Base-by-base conservation (phyloP, 768 basidiomycete genomes). In the Gloeophyllum trabeum region DNA sequence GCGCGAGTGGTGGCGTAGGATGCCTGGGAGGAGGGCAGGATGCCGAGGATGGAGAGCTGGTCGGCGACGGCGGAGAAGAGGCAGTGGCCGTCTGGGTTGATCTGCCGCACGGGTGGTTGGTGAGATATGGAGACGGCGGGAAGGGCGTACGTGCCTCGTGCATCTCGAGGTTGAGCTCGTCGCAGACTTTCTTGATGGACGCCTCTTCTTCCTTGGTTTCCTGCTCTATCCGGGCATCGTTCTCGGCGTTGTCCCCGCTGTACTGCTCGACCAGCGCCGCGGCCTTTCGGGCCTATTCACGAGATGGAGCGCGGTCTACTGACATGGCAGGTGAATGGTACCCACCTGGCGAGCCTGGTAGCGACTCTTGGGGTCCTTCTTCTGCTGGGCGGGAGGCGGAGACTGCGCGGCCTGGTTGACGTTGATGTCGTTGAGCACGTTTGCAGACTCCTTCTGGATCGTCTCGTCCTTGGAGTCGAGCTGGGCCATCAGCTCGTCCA, bases 41-140 rank as follows among this genome's bases (percentile, higher is more conserved):
- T 59, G 26, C 76, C 74, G 21, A 92, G 73, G n/a, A 85, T 52
- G 35, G 66, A 67, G 24, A 96, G 76, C 57, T 99, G 94, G 60
- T 98, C 91, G 20, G 89, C 94, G 20, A 98, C 67, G 6, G 94
- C 89, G 37, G 90, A 85, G 65, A 84, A 99, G 23, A 98, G 78
- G 63, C 94, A 98, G 52, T 98, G 93, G 0, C 94, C 94, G 52
- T 98, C 94, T 14, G 94, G 90, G 45, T 80, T 79, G 51, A 97
- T 82, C 91, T 96, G 50, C 20, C 35, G 23, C 5, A 20, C 5
- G 14, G 22, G 20, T 40, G 35, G 20, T 14, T 16, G 42, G n/a
- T 30, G 32, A 35, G 2, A 19, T 13, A 12, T 34, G 39, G 32
- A 28, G 7, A 1, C 23, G 14, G 39, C n/a, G 24, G 13, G 18